Conservation (phyloP, 225 moss, liverwort and hornwort species). For the Straminergon stramineum region DNA sequence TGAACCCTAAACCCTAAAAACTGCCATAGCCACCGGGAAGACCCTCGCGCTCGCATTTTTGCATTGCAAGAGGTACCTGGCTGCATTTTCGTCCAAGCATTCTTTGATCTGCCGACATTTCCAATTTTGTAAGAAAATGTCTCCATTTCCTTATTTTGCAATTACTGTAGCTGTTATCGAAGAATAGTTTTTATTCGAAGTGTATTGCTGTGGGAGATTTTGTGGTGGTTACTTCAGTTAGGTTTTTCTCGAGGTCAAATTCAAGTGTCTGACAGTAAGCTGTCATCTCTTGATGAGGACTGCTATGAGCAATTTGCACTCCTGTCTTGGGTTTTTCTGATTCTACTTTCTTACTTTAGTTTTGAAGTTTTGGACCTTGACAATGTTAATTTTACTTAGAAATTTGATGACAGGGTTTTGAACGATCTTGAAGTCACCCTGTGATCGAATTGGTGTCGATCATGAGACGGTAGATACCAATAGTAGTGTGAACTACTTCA, state of each 20-base stretch:
- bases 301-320: background rate
- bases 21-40: background rate
- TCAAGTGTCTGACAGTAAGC: background rate
- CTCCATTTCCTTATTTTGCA: background rate
- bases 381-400: background rate
- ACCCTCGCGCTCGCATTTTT: background rate
- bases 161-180: no score
- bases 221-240: background rate
- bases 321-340: background rate
- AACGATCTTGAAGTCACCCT: background rate
- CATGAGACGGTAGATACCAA: slow-evolving; percentile 5
- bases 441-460: background rate
- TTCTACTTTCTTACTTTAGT: background rate
- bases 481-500: background rate
- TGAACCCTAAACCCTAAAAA: background rate
- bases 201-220: background rate
- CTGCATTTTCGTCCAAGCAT: background rate
- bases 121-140: background rate
- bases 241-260: background rate
- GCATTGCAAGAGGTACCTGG: background rate
- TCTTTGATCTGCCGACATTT: background rate
- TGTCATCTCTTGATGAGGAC: background rate
- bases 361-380: background rate
- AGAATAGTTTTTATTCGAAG: background rate
- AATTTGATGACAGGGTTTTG: background rate